Evolutionary conservation across 2,329 filamentous ascomycete species (phyloP).

Genomic region (Hypoxylon rubiginosum): DNA sequence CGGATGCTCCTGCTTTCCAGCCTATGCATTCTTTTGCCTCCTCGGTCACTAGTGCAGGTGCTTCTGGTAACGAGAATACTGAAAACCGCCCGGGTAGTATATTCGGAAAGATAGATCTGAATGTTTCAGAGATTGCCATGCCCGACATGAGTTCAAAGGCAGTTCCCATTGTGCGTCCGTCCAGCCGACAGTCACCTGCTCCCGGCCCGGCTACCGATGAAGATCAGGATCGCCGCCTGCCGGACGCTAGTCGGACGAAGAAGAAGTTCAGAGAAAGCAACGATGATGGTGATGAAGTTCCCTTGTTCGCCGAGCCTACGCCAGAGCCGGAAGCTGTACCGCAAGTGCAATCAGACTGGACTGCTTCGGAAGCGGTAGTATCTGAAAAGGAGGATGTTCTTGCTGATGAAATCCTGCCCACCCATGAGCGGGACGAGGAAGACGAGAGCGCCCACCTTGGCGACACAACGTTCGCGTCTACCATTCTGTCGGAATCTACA

Average conservation of each 20-base stretch:
- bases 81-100: constrained; percentile 66
- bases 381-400: constrained; percentile 18
- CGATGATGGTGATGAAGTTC: constrained; percentile 78
- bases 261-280: constrained; percentile 73
- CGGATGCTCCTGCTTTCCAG: constrained; percentile 82
- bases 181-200: constrained; percentile 59
- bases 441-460: constrained; percentile 59
- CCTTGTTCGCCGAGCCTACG: constrained; percentile 76
- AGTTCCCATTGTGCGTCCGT: constrained; percentile 81
- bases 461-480: constrained; percentile 69
- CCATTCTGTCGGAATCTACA: constrained; percentile 64
- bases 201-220: constrained; percentile 54
- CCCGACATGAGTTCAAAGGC: constrained; percentile 82
- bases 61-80: constrained; percentile 60
- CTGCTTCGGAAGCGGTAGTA: constrained; percentile 32
- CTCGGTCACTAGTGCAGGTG: constrained; percentile 61
- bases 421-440: constrained; percentile 53
- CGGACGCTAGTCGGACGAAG: constrained; percentile 80
- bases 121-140: constrained; percentile 72
- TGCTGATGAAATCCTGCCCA: constrained; percentile 53
- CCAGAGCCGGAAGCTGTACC: constrained; percentile 52
- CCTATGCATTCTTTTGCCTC: constrained; percentile 66
- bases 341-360: constrained; percentile 39
- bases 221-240: constrained; percentile 71
- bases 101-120: constrained; percentile 77